phyloP scores from a whole-genome alignment of 1,139 yeast genomes.

The Yamadazyma friedrichii region DNA sequence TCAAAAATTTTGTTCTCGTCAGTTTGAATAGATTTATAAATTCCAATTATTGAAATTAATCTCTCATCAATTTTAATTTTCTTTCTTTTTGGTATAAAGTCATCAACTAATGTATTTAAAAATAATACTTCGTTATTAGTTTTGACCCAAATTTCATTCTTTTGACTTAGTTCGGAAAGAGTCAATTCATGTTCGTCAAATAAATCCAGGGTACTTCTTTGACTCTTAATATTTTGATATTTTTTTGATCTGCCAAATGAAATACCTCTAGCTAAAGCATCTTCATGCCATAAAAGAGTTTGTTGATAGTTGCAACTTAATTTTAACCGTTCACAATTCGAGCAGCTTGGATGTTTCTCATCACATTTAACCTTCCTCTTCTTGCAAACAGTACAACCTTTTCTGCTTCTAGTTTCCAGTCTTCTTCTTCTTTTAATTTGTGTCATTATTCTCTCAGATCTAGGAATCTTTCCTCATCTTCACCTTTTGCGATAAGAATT shows the following conservation, averaged over 20 bases:
- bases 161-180: constrained; percentile 13
- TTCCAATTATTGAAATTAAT: constrained; percentile 8
- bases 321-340: constrained; percentile 20
- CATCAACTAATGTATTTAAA: constrained; percentile 22
- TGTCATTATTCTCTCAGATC: no score
- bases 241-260: constrained; percentile 33
- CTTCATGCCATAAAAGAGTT: constrained; percentile 31
- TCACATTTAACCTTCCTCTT: constrained; percentile 29
- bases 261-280: constrained; percentile 29
- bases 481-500: constrained; percentile 1
- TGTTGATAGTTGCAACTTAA: constrained; percentile 20
- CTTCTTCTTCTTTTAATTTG: constrained; percentile 1
- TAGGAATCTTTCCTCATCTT: neutral
- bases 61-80: constrained; percentile 2
- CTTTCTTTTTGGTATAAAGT: constrained; percentile 13
- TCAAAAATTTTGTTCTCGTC: neutral
- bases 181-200: constrained; percentile 10
- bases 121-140: constrained; percentile 17
- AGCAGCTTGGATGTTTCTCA: constrained; percentile 28
- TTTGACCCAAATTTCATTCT: constrained; percentile 11
- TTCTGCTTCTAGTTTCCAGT: constrained; percentile 19
- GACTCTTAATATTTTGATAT: constrained; percentile 15
- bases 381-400: constrained; percentile 27
- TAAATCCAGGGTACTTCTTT: constrained; percentile 9
- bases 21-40: constrained; percentile 7